Conservation (phyloP, 2,329 filamentous ascomycete genomes). For the Orbilia blumenaviensis region DNA sequence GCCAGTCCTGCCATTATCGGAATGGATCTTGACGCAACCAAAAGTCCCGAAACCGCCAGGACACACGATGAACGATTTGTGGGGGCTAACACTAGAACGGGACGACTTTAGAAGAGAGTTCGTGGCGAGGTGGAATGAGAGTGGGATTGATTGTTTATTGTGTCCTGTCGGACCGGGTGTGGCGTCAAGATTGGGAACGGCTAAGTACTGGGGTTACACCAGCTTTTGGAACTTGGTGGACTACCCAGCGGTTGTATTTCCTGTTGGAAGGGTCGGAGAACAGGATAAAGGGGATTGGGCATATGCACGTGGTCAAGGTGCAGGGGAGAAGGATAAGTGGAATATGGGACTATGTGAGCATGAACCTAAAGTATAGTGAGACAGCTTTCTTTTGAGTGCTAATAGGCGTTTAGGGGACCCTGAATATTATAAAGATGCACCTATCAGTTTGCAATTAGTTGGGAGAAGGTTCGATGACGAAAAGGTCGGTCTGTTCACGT, state of each 20-base stretch:
- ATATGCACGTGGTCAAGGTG: background rate
- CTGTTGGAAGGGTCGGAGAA: slow-evolving; percentile 65
- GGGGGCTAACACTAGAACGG: slow-evolving; percentile 61
- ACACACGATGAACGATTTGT: slow-evolving; percentile 62
- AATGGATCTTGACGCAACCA: slow-evolving; percentile 69
- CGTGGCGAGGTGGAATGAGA: slow-evolving; percentile 63
- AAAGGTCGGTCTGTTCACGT: slow-evolving; percentile 60
- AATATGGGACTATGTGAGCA: slow-evolving; percentile 45
- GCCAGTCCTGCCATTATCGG: slow-evolving; percentile 68
- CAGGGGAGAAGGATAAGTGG: slow-evolving; percentile 20
- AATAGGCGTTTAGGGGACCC: slow-evolving; percentile 26
- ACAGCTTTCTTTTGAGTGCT: too few relatives aligned
- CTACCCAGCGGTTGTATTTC: slow-evolving; percentile 72
- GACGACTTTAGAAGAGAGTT: slow-evolving; percentile 65
- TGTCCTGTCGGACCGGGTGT: slow-evolving; percentile 69
- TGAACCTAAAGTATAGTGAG: too few relatives aligned
- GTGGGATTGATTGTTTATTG: slow-evolving; percentile 70
- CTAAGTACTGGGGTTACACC: slow-evolving; percentile 72
- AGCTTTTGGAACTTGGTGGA: slow-evolving; percentile 75
- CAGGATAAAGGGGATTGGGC: slow-evolving; percentile 60
- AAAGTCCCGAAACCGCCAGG: slow-evolving; percentile 60
- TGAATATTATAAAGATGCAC: slow-evolving; percentile 61
- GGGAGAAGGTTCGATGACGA: slow-evolving; percentile 57
- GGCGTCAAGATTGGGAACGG: slow-evolving; percentile 66
- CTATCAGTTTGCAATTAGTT: slow-evolving; percentile 62